phyloP scores from a whole-genome alignment of 75 land plant species.

The Isoetes taiwanensis region DNA sequence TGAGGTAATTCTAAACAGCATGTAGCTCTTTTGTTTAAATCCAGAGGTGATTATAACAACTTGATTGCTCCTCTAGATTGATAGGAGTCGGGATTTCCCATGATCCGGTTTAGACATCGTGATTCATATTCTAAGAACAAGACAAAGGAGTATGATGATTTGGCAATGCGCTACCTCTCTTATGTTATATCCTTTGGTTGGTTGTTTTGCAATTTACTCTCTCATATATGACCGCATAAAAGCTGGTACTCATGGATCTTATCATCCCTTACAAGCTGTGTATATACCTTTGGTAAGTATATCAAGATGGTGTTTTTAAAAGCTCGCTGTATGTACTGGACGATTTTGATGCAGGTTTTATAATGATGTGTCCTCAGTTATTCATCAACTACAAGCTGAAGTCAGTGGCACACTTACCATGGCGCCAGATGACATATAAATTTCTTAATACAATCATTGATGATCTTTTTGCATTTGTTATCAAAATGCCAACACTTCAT shows the following conservation, averaged over 20 bases:
- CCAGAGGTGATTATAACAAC: too few relatives aligned
- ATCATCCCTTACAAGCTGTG: constrained; percentile 92
- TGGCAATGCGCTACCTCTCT: constrained; percentile 92
- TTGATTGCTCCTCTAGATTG: constrained; percentile 43
- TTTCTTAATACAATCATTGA: constrained; percentile 95
- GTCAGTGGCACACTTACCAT: constrained; percentile 95
- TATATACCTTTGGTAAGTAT: constrained; percentile 91
- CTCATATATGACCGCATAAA: constrained; percentile 86
- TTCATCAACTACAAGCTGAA: constrained; percentile 96
- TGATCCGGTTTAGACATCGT: constrained; percentile 75
- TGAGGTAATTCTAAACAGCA: too few relatives aligned
- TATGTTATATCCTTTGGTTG: constrained; percentile 68
- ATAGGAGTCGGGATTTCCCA: constrained; percentile 65
- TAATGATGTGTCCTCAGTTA: constrained; percentile 99
- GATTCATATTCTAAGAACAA: constrained; percentile 83
- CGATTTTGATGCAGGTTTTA: constrained; percentile 61
- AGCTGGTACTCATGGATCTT: constrained; percentile 99
- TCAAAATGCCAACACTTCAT: constrained; percentile 93
- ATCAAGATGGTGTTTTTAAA: background rate
- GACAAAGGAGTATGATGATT: constrained; percentile 97
- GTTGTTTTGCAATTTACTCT: constrained; percentile 68
- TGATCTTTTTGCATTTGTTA: constrained; percentile 97
- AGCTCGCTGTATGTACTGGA: background rate
- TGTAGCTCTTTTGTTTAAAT: too few relatives aligned
- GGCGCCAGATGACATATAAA: constrained; percentile 99